Base-by-base conservation (phyloP, 352 stramenopile species). In the Elongisporangium prolatum region DNA sequence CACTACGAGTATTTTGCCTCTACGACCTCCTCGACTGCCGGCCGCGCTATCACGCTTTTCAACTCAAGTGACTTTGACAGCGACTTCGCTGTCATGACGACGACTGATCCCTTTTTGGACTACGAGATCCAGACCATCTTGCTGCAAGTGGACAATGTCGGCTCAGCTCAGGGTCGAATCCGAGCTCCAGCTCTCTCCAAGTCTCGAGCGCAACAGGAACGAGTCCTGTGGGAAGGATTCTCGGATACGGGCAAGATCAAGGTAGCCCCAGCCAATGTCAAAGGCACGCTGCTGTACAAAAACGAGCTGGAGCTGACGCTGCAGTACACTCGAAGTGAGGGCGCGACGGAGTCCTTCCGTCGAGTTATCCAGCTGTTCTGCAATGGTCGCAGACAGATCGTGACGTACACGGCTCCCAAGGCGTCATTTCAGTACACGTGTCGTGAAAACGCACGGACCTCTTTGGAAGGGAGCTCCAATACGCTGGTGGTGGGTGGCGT, bases 261-360 rank as follows among this genome's bases (percentile, higher is more conserved):
- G 49, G 56, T 61, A 13, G 49, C 55, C 1, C 56, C 56, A 7
- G 56, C 49, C 14, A 51, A 61, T 49, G 56, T 61, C 49, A 61
- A 61, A 40, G 56, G 56, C 28, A 61, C 56, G 34, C 34, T 61
- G 16, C 37, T 61, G 20, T 17, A 50, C 11, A 56, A 34, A 21
- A 61, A 61, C 49, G 56, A 61, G 49, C 49, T 61, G 6, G 55
- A 50, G 37, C 49, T 61, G 28, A 61, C 56, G 28, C 56, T 61
- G 11, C 54, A 34, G 21, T 52, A 51, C 49, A 22, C 49, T 24
- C 18, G 44, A 1, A 49, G 40, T 11, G 53, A 50, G 20, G 49
- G 56, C 37, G 56, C 55, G 21, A 52, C 56, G 1, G 56, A 51
- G 20, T 50, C 49, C 28, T 61, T 44, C 34, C 34, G 34, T 0